Conservation (phyloP, 225 moss, liverwort and hornwort genomes). For the Physcomitrium patens region DNA sequence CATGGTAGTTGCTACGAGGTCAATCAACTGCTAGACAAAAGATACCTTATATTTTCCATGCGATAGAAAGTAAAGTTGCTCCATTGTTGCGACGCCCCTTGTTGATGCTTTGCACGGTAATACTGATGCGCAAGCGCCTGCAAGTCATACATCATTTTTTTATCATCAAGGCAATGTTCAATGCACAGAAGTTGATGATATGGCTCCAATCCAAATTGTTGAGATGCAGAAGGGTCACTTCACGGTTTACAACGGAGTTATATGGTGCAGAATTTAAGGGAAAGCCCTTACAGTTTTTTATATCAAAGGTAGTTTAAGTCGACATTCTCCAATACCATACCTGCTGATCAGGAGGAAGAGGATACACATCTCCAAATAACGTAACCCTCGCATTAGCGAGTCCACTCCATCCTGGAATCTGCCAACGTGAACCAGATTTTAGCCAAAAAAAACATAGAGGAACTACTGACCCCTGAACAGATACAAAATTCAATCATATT, state of each 20-base stretch:
- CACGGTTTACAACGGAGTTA: background rate
- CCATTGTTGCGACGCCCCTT: slow-evolving; percentile 73
- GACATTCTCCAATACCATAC: slow-evolving; percentile 14
- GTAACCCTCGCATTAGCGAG: slow-evolving; percentile 48
- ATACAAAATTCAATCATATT: no score
- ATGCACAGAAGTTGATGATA: background rate
- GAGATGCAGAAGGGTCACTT: no score
- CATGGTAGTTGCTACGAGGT: no score
- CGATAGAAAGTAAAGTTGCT: slow-evolving; percentile 72
- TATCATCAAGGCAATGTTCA: no score
- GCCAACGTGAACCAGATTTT: slow-evolving; percentile 6
- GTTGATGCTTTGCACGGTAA: slow-evolving; percentile 63
- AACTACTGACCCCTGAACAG: no score
- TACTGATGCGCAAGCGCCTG: slow-evolving; percentile 70
- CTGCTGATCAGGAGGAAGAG: slow-evolving; percentile 37
- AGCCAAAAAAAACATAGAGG: no score
- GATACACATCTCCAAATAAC: slow-evolving; percentile 46
- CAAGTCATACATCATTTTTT: background rate
- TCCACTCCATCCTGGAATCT: slow-evolving; percentile 45
- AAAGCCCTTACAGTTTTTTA: background rate
- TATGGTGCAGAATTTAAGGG: background rate
- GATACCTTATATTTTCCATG: slow-evolving; percentile 68
- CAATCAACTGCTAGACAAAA: no score
- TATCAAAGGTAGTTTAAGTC: background rate
- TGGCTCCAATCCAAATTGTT: no score